These are phyloP conservation scores for Aureobasidium sp. DNA, from an alignment of 2,329 filamentous ascomycete genomes.

Conservation along the genomic window DNA sequence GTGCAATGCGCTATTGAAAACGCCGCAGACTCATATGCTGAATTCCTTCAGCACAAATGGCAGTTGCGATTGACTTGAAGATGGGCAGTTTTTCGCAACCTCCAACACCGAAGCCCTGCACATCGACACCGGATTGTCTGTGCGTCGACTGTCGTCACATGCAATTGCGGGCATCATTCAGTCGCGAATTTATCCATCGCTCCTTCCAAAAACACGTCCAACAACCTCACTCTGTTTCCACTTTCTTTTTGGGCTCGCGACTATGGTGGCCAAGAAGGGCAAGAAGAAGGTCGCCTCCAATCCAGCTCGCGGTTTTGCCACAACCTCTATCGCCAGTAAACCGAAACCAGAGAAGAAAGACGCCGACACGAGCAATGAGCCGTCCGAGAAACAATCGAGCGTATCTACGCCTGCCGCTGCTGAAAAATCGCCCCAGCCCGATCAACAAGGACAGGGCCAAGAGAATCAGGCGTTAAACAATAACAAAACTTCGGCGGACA, in stretches of 20 bases:
- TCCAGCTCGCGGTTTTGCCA: conserved; percentile 86
- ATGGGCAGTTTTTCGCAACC: conserved; percentile 8
- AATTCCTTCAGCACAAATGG: background rate
- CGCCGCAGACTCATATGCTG: conserved; percentile 11
- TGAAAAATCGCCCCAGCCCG: background rate
- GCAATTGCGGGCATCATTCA: background rate
- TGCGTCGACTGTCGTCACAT: conserved; percentile 7
- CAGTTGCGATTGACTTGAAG: background rate
- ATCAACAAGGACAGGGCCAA: background rate
- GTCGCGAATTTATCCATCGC: background rate
- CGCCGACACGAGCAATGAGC: conserved; percentile 21
- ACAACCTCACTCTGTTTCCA: background rate
- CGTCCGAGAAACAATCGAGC: conserved; percentile 26
- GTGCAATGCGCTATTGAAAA: conserved; percentile 9
- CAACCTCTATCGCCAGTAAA: conserved; percentile 75
- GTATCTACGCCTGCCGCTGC: conserved; percentile 1
- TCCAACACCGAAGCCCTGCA: conserved; percentile 2
- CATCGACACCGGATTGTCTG: background rate
- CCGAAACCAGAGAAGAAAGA: conserved; percentile 46
- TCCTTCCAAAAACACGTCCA: conserved; percentile 3
- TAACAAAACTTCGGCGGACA: conserved; percentile 18
- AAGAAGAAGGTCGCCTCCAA: conserved; percentile 88
- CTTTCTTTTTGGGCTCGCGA: background rate
- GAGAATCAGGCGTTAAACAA: background rate
- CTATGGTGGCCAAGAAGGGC: conserved; percentile 52